These are phyloP conservation scores for Syncephalastrum monosporum DNA, from an alignment of 371 early-diverging fungal species.

Conservation along the genomic window DNA sequence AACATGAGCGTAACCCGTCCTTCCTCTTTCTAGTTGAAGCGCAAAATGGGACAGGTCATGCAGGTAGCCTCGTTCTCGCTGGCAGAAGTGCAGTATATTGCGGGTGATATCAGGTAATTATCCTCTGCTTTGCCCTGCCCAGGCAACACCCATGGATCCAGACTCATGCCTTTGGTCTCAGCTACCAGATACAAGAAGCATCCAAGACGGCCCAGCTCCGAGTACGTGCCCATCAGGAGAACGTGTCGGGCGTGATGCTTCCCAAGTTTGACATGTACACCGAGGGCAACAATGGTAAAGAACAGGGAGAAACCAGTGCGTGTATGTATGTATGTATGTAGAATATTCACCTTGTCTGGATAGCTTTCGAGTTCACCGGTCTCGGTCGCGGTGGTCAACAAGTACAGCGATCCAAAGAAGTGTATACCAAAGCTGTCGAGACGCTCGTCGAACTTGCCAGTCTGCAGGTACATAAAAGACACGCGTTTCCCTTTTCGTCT, in stretches of 20 bases:
- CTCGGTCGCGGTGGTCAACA: conserved; percentile 98
- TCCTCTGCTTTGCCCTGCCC: no score
- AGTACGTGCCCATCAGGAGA: conserved; percentile 91
- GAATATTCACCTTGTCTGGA: conserved; percentile 5
- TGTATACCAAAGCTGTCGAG: conserved; percentile 92
- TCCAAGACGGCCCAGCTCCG: conserved; percentile 89
- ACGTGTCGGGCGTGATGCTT: conserved; percentile 96
- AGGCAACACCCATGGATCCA: not conserved
- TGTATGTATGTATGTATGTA: not conserved
- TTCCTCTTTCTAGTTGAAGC: conserved; percentile 12
- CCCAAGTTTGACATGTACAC: conserved; percentile 89
- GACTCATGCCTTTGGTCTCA: conserved; percentile 17
- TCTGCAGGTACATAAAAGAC: conserved; percentile 68
- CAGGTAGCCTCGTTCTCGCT: conserved; percentile 97
- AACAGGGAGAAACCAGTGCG: conserved; percentile 2
- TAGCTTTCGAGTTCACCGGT: conserved; percentile 94
- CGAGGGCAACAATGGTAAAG: conserved; percentile 82
- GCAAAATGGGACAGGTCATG: conserved; percentile 93
- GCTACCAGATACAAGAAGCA: conserved; percentile 94
- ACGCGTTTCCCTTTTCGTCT: not conserved
- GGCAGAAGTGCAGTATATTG: conserved; percentile 96
- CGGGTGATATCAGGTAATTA: conserved; percentile 91
- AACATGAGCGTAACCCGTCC: not conserved
- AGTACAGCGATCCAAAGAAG: conserved; percentile 91
- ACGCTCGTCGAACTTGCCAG: conserved; percentile 96